Evolutionary conservation across 768 basidiomycete species (phyloP).

Genomic region (Leccinum truebloodii): DNA sequence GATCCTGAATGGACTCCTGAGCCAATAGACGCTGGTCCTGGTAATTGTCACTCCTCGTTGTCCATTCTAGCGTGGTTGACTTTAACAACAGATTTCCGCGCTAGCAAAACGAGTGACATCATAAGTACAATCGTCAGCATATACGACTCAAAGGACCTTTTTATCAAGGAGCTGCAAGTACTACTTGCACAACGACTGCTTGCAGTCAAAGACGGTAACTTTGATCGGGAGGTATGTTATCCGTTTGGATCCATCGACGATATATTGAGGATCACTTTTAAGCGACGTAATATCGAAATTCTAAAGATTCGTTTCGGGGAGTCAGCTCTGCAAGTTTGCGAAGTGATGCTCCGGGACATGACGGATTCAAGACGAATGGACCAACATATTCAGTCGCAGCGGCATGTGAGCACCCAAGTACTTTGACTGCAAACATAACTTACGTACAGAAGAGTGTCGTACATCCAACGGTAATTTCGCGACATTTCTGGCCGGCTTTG

Average conservation of each 20-base stretch:
- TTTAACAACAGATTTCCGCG: constrained; percentile 71
- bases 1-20: constrained; percentile 97
- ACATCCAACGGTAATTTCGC: constrained; percentile 89
- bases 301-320: constrained; percentile 97
- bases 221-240: constrained; percentile 58
- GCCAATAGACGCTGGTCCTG: constrained; percentile 93
- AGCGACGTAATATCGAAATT: constrained; percentile 93
- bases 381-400: constrained; percentile 79
- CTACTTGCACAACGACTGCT: constrained; percentile 86
- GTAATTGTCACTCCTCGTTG: constrained; percentile 42
- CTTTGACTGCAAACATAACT: constrained; percentile 7
- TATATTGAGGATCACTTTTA: constrained; percentile 10
- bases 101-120: constrained; percentile 89
- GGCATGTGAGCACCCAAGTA: constrained; percentile 45
- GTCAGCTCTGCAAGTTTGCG: constrained; percentile 88
- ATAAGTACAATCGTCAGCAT: constrained; percentile 97
- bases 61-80: background rate
- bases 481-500: constrained; percentile 92
- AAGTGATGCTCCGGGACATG: constrained; percentile 98
- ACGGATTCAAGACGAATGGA: constrained; percentile 91
- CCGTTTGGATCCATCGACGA: background rate
- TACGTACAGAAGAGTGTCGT: constrained; percentile 54
- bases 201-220: constrained; percentile 75
- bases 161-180: constrained; percentile 93
- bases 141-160: constrained; percentile 95